Base-by-base conservation (phyloP, 2,329 filamentous ascomycete genomes). In the Colletotrichum theobromicola region DNA sequence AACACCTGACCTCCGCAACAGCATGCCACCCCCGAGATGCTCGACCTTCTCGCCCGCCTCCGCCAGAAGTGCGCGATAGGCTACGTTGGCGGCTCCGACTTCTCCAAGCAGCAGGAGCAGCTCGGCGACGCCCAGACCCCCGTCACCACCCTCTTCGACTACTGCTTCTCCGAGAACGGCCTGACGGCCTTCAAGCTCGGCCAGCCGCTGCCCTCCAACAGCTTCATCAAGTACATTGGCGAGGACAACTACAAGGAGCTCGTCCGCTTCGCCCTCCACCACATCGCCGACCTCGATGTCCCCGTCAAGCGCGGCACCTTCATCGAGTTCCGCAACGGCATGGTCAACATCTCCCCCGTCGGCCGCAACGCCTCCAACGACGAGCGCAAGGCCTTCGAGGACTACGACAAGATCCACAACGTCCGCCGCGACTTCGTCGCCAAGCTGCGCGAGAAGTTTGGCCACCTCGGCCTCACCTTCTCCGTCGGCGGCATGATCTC, bases 401-500 rank as follows among this genome's bases (percentile, higher is more conserved):
- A 88, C 70, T 98, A 93, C 83, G 97, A 98, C 85, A 90, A 93
- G 82, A 87, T 91, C 81, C 90, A 95, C 84, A 92, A 94, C 79
- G 90, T 98, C 74, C 90, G 97, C 77, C 89, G 91, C 80, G 93
- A 89, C 80, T 93, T 99, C 81, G 94, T 98, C 73, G 90, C 88
- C 77, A 90, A 89, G 76, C 88, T 98, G 81, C 93, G 91, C 86
- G 92, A 96, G 85, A 90, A 93, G 79, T 98, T 99, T 85, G 90
- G 92, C 2, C 92, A 98, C 84, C 88, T 95, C 77, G 95, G 94
- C 42, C 88, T 98, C 80, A 98, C 95, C 90, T 98, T 94, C 89
- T 96, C 95, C 77, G 98, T 99, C 80, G 97, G 97, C 79, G 97
- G 97, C 67, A 95, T 98, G 83, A 98, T 99, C 85, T 98, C 96